Evolutionary conservation across 768 basidiomycete species (phyloP).

Genomic region (Pulveroboletus sp.): DNA sequence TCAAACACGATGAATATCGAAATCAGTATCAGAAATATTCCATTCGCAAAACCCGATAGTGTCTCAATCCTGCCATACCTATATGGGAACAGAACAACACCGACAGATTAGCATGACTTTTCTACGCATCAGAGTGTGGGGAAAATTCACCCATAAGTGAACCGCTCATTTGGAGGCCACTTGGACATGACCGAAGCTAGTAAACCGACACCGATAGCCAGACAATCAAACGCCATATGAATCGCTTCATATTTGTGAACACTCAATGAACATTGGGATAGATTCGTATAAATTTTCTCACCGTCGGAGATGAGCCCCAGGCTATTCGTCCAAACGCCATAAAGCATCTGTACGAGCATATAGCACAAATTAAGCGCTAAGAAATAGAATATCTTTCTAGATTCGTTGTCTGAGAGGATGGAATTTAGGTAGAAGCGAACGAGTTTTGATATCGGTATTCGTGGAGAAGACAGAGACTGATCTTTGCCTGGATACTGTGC

Average conservation of each 20-base stretch:
- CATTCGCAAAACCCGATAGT: conserved; percentile 96
- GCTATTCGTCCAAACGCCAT: conserved; percentile 97
- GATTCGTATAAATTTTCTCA: conserved; percentile 34
- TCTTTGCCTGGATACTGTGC: conserved; percentile 52
- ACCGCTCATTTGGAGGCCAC: conserved; percentile 92
- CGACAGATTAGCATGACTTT: background rate
- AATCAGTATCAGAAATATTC: conserved; percentile 89
- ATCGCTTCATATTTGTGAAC: conserved; percentile 61
- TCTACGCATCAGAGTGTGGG: background rate
- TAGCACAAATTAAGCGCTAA: conserved; percentile 90
- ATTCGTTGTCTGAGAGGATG: conserved; percentile 88
- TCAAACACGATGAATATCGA: conserved; percentile 99
- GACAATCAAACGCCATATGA: conserved; percentile 99
- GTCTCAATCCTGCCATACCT: conserved; percentile 97
- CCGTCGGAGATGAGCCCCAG: conserved; percentile 96
- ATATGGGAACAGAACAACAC: background rate
- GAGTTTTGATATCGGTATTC: conserved; percentile 53
- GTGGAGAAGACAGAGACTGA: conserved; percentile 42
- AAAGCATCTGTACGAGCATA: conserved; percentile 96
- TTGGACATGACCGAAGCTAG: conserved; percentile 97
- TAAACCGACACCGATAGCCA: conserved; percentile 94
- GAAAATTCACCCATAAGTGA: conserved; percentile 83
- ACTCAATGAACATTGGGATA: conserved; percentile 1
- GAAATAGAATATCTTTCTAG: conserved; percentile 96
- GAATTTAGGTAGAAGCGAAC: conserved; percentile 79